Conservation (phyloP, 2,329 filamentous ascomycete genomes). For the Volutella citrinella region DNA sequence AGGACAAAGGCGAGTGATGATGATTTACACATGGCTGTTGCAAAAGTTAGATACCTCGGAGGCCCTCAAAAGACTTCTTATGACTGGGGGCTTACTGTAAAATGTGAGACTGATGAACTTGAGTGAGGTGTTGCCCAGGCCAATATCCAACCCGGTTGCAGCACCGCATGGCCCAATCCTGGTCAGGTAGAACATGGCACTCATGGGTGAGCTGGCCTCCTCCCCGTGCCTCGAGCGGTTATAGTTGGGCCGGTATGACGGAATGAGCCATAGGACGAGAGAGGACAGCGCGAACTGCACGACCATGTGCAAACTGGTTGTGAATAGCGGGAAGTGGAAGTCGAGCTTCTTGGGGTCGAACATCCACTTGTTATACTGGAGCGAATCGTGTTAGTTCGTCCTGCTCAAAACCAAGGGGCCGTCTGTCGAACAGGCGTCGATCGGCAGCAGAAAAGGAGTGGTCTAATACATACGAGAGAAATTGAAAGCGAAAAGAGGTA, state of each 20-base stretch:
- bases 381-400: constrained; percentile 16
- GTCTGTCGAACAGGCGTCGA: neutral
- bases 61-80: too few species aligned
- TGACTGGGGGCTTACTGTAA: constrained; percentile 80
- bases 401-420: neutral
- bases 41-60: constrained; percentile 1
- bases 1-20: constrained; percentile 94
- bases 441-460: neutral
- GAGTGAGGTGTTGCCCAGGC: constrained; percentile 90
- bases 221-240: constrained; percentile 47
- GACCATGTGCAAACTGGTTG: constrained; percentile 91
- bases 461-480: constrained; percentile 65
- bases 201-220: constrained; percentile 65
- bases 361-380: constrained; percentile 99
- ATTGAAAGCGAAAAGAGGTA: constrained; percentile 89
- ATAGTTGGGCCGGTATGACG: constrained; percentile 70
- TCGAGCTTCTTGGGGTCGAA: constrained; percentile 81
- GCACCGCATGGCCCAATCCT: constrained; percentile 88
- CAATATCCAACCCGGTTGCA: constrained; percentile 93
- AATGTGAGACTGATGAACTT: constrained; percentile 97
- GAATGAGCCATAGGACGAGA: constrained; percentile 76
- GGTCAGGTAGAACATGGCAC: constrained; percentile 85
- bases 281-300: constrained; percentile 84
- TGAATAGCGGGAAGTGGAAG: constrained; percentile 93
- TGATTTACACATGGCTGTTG: constrained; percentile 96